phyloP scores from a whole-genome alignment of 2,329 filamentous ascomycete genomes.

The Hymenoscyphus occultus region DNA sequence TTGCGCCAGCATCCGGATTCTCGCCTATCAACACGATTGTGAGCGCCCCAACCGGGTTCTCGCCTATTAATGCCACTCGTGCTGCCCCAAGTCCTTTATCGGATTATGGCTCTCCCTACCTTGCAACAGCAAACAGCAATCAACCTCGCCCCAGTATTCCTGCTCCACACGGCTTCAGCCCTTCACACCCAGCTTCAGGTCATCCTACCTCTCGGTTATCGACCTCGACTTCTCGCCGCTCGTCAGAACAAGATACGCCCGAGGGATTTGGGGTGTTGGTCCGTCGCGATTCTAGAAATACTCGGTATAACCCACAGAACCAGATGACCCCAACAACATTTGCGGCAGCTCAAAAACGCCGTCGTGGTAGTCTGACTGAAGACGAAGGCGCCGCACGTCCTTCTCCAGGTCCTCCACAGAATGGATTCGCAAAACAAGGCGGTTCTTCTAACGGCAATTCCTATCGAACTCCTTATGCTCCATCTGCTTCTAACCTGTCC shows the following conservation, averaged over 20 bases:
- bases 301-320: slow-evolving; percentile 11
- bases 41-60: slow-evolving; percentile 12
- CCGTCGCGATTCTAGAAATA: neutral
- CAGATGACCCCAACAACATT: slow-evolving; percentile 7
- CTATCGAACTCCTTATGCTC: neutral
- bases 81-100: neutral
- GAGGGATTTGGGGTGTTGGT: slow-evolving; percentile 1
- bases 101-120: slow-evolving; percentile 7
- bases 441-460: neutral
- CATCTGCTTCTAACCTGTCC: neutral
- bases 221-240: neutral
- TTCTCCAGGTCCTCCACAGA: neutral
- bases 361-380: slow-evolving; percentile 9
- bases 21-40: slow-evolving; percentile 7
- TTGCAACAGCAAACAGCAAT: slow-evolving; percentile 2
- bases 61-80: slow-evolving; percentile 16
- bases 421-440: neutral
- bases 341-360: slow-evolving; percentile 7
- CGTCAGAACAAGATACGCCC: neutral
- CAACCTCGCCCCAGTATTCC: slow-evolving; percentile 3
- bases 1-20: neutral
- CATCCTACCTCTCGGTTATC: neutral
- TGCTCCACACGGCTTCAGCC: neutral
- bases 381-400: slow-evolving; percentile 10
- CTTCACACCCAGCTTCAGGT: neutral